Evolutionary conservation across 352 stramenopile genomes (phyloP), one percentile per base, ranked within the genome.

Genomic region (Pythium oligandrum): DNA sequence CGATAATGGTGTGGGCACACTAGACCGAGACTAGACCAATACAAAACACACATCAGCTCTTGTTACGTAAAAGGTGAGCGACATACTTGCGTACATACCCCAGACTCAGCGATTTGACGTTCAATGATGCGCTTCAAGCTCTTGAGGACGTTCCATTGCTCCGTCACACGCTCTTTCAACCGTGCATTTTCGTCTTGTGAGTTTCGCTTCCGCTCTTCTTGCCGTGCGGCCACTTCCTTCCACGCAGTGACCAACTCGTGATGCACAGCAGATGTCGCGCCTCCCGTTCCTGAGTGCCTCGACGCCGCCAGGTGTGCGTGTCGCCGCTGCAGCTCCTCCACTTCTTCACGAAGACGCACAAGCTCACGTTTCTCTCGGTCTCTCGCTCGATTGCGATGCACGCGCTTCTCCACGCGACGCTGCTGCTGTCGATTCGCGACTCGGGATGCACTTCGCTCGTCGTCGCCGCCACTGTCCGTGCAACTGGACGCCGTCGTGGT

Each of bases 101-200:
- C n/a, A n/a, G n/a, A n/a, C n/a, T 53, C 36, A n/a, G 47, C 47
- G 34, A 53, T 11, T 36, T 53, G 47, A 26, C 35, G 35, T 36
- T 44, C 47, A 9, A 53, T 42, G 47, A 53, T 53, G 30, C 47
- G 47, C 47, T 53, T 53, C 35, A 53, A 33, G 47, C 47, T 34
- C 4, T 34, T 26, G 3, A 53, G 36, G 7, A 53, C 47, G 47
- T 44, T 35, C 34, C 47, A 44, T 36, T 44, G 47, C 47, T 53
- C 47, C 12, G 47, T 35, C 47, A 53, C 47, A 1, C 11, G 8
- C 47, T 53, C 47, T 5, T 3, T 53, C 35, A 53, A 36, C 36
- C 47, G 47, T 8, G 44, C 47, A 6, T 53, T 53, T 36, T 53
- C 47, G 34, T 42, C 30, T 36, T 53, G 34, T 26, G 47, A 34